Base-by-base conservation (phyloP, 495 filamentous ascomycete genomes). In the Penicillium manginii region DNA sequence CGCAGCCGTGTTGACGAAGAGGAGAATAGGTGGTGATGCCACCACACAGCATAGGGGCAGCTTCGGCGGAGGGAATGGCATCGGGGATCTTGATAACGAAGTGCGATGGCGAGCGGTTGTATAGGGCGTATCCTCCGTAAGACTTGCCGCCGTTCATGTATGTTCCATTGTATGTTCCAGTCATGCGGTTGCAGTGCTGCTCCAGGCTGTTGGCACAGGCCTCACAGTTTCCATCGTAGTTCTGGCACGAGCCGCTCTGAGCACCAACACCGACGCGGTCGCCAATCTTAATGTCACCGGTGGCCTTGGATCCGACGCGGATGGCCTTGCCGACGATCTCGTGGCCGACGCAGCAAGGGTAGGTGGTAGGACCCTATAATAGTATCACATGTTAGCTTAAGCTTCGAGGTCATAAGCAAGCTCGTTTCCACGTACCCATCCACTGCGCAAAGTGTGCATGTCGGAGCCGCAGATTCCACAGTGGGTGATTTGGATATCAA, bases 181-280 rank as follows among this genome's bases (percentile, higher is more conserved):
- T 88, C 55, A 82, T 77, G 50, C 76, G 72, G 7, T 66, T 31
- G 78, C 92, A 97, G 73, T 92, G 85, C 55, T 86, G 78, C 65
- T 91, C 87, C 52, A 77, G 68, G 14, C 83, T 83, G 9, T 71
- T 73, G 11, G 78, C 67, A 69, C 92, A 94, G 37, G 87, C 85
- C 29, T 86, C 78, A 67, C 92, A 96, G 54, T 86, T 80, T 3
- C 83, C 77, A 18, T 74, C 55, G 18, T 60, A 58, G 55, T 82
- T 79, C 56, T 80, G 73, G 77, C 91, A 96, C n/a, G 88, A 85
- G 37, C 81, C 80, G 31, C 80, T 81, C 75, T 96, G 92, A 2
- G 92, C 92, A 50, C 93, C 92, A 11, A 96, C 90, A 52, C 92
- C 93, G 22, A 94, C 89, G 33, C 91, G 85, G 70, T 96, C 92